These are phyloP conservation scores for Polyrhizophydium stewartii DNA, from an alignment of 371 early-diverging fungal species.

Conservation along the genomic window DNA sequence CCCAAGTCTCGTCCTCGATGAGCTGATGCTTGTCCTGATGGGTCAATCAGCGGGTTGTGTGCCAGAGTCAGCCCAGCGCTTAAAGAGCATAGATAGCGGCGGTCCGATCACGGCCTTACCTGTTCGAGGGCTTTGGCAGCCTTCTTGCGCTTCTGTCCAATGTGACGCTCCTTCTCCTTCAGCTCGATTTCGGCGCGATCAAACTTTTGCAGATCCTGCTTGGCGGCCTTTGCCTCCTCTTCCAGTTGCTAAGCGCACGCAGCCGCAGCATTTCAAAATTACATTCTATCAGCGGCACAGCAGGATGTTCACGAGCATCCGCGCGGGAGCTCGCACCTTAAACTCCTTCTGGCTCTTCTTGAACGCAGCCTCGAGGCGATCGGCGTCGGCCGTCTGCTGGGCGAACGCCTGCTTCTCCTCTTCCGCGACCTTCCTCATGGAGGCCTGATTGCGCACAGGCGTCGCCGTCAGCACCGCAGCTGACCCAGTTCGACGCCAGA, in stretches of 20 bases:
- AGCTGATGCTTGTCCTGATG: conserved; percentile 13
- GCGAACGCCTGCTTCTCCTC: neutral
- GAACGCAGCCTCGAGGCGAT: neutral
- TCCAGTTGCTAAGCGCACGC: conserved; percentile 42
- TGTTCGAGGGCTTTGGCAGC: conserved; percentile 24
- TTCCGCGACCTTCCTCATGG: neutral
- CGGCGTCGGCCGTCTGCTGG: neutral
- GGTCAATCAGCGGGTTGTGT: too few species aligned
- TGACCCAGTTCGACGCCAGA: too few species aligned
- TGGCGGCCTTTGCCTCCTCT: conserved; percentile 47
- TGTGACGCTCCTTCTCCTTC: conserved; percentile 63
- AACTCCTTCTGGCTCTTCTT: neutral
- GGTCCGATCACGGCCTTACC: neutral
- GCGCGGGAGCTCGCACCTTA: conserved; percentile 1
- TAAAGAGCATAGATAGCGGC: too few species aligned
- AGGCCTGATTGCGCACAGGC: too few species aligned
- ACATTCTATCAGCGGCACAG: neutral
- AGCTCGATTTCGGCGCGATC: conserved; percentile 58
- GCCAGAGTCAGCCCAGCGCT: too few species aligned
- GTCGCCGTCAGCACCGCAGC: too few species aligned
- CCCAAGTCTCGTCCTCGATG: conserved; percentile 27
- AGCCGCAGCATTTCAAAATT: too few species aligned
- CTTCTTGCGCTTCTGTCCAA: conserved; percentile 38
- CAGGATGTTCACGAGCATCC: neutral
- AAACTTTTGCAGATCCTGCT: conserved; percentile 59